Percentiles rank a stretch among this genome's conserved stretches.
phyloP scores from a whole-genome alignment of 2,329 filamentous ascomycete species.

The Aspergillus proliferans region DNA sequence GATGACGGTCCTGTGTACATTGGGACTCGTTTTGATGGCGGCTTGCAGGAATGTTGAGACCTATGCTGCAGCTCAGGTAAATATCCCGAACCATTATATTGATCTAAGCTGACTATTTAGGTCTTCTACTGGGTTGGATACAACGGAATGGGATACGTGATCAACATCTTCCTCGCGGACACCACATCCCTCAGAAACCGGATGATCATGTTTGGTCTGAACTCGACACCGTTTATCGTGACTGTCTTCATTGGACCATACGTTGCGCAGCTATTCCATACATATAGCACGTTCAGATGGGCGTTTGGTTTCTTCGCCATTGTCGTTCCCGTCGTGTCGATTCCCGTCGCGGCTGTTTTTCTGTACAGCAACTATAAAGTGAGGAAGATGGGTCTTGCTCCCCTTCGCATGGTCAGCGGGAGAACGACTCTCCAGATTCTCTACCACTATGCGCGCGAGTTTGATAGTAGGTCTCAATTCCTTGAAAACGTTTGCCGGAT shows the following conservation, averaged over 20 bases:
- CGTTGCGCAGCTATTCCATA: slow-evolving; percentile 43
- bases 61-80: slow-evolving; percentile 53
- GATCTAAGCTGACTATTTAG: slow-evolving; percentile 8
- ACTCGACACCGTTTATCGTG: slow-evolving; percentile 55
- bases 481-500: neutral
- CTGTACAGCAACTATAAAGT: slow-evolving; percentile 51
- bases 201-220: slow-evolving; percentile 53
- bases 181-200: slow-evolving; percentile 54
- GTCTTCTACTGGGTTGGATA: slow-evolving; percentile 55
- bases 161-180: slow-evolving; percentile 56
- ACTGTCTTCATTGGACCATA: slow-evolving; percentile 54
- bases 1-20: slow-evolving; percentile 42
- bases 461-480: slow-evolving; percentile 43
- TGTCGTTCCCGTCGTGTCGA: slow-evolving; percentile 48
- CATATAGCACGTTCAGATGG: slow-evolving; percentile 52
- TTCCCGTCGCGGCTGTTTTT: slow-evolving; percentile 52
- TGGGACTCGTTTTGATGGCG: slow-evolving; percentile 57
- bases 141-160: slow-evolving; percentile 48
- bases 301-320: slow-evolving; percentile 56
- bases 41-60: slow-evolving; percentile 54
- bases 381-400: slow-evolving; percentile 44
- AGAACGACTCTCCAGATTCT: slow-evolving; percentile 43
- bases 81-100: neutral
- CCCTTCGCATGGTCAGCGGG: slow-evolving; percentile 29
- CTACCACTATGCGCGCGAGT: slow-evolving; percentile 50